These are phyloP conservation scores for Rubia tinctorum DNA, from an alignment of 305 asterid genomes.

Conservation along the genomic window DNA sequence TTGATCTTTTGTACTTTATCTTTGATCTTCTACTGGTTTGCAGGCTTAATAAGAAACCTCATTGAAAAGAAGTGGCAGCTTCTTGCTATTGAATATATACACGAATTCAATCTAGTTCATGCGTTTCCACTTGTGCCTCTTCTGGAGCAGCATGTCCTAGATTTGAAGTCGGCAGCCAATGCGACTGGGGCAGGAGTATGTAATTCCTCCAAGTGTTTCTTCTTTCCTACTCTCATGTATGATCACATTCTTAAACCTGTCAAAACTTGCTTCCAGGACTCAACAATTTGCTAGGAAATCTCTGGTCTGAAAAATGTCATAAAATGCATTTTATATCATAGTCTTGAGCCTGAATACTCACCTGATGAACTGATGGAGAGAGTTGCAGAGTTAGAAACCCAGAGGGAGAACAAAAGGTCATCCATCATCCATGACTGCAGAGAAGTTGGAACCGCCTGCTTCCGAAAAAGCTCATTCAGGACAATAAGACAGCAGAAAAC, in stretches of 20 bases:
- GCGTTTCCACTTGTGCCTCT: slow-evolving; percentile 18
- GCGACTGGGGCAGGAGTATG: slow-evolving; percentile 14
- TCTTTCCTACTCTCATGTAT: background rate
- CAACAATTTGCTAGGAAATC: slow-evolving; percentile 6
- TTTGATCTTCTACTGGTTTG: background rate
- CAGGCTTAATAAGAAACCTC: slow-evolving; percentile 10
- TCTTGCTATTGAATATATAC: slow-evolving; percentile 11
- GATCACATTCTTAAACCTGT: background rate
- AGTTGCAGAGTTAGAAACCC: slow-evolving; percentile 13
- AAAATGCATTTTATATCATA: slow-evolving; percentile 9
- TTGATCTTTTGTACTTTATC: background rate
- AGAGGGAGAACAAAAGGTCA: slow-evolving; percentile 8
- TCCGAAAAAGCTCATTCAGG: background rate
- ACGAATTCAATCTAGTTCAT: slow-evolving; percentile 10
- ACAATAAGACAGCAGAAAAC: background rate
- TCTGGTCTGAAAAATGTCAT: slow-evolving; percentile 8
- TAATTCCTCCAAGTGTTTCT: background rate
- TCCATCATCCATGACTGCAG: background rate
- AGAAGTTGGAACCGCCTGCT: background rate
- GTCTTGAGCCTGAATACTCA: slow-evolving; percentile 15
- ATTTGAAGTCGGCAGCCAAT: slow-evolving; percentile 4
- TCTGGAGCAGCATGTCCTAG: slow-evolving; percentile 14
- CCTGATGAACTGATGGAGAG: slow-evolving; percentile 9
- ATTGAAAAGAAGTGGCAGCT: slow-evolving; percentile 9
- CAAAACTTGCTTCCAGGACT: slow-evolving; percentile 13